These are phyloP conservation scores for Brassica juncea DNA, from an alignment of 345 rosid species.

Conservation along the genomic window DNA sequence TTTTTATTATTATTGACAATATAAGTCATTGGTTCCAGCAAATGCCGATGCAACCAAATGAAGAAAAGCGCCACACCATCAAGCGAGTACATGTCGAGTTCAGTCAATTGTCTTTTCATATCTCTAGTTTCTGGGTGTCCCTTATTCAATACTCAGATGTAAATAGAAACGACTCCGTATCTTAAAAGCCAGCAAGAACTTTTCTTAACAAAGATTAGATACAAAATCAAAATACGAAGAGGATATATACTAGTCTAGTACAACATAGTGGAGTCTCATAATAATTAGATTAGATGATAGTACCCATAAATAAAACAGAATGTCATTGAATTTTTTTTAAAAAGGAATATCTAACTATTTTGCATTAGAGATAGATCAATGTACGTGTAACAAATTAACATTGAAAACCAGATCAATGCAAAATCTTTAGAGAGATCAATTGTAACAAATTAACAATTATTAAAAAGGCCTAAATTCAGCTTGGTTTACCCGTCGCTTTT, in stretches of 20 bases:
- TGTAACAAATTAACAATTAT: no score
- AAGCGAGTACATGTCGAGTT: slow-evolving; percentile 45
- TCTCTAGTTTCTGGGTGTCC: neutral
- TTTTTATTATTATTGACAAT: neutral
- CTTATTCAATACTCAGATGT: no score
- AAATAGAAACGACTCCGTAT: no score
- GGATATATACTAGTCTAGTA: no score
- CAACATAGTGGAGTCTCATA: no score
- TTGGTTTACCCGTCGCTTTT: no score
- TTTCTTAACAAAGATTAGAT: neutral
- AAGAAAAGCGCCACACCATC: slow-evolving; percentile 82
- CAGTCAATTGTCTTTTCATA: neutral
- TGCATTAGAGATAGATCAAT: neutral
- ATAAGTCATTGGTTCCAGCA: slow-evolving; percentile 61
- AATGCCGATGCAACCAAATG: slow-evolving; percentile 58
- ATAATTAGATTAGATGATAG: neutral
- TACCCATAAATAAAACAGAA: neutral
- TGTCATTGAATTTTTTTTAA: neutral
- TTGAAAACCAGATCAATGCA: no score
- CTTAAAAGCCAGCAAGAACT: neutral
- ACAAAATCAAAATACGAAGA: neutral
- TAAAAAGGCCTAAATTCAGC: no score
- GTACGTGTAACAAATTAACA: neutral
- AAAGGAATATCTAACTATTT: neutral
- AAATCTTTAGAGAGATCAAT: no score